These are phyloP conservation scores for Platanthera guangdongensis DNA, from an alignment of 106 monocot genomes.

Conservation along the genomic window DNA sequence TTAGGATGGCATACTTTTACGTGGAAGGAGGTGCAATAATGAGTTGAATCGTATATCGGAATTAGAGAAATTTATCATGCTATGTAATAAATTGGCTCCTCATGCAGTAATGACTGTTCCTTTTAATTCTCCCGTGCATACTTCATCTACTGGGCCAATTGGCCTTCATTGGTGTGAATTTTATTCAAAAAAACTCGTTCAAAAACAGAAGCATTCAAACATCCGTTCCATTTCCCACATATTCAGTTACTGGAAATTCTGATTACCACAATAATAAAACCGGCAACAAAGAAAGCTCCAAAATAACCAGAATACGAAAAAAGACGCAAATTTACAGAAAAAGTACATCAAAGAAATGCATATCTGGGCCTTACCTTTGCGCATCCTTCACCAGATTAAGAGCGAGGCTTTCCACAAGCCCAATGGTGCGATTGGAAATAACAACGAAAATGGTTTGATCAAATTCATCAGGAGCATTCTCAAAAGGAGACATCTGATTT, in stretches of 20 bases:
- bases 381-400: conserved; percentile 76
- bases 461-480: conserved; percentile 87
- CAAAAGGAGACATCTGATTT: conserved; percentile 76
- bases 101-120: too few species aligned
- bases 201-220: too few species aligned
- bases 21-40: too few species aligned
- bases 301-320: background rate
- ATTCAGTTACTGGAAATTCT: background rate
- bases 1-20: too few species aligned
- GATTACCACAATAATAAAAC: background rate
- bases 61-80: too few species aligned
- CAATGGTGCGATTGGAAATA: conserved; percentile 48
- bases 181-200: too few species aligned
- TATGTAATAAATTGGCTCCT: too few species aligned
- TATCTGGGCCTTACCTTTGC: conserved; percentile 36
- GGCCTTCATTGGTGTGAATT: too few species aligned
- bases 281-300: background rate
- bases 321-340: background rate
- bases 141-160: too few species aligned
- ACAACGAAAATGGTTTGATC: conserved; percentile 93
- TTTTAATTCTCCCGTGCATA: too few species aligned
- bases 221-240: too few species aligned
- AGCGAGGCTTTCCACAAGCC: conserved; percentile 54
- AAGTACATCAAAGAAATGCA: background rate
- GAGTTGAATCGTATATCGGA: too few species aligned